Evolutionary conservation across 176 grass and related monocot species (phyloP).

Genomic region (Oryza coarctata): DNA sequence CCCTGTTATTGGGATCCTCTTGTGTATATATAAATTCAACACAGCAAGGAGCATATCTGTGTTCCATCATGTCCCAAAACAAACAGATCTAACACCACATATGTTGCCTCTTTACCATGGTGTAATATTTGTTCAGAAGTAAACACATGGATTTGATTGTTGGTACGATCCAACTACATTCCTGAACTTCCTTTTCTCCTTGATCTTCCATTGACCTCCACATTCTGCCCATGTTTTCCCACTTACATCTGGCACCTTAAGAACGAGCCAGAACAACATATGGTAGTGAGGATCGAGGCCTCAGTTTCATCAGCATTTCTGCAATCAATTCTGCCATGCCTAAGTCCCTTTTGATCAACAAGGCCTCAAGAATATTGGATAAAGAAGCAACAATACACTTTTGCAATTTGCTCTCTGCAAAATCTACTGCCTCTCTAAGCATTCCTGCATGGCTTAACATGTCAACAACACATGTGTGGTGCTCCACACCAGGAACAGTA

Average conservation of each 20-base stretch:
- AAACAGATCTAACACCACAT: slow-evolving; percentile 59
- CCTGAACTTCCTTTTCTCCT: slow-evolving; percentile 50
- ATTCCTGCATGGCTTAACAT: slow-evolving; percentile 65
- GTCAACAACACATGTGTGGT: slow-evolving; percentile 59
- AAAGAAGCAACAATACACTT: slow-evolving; percentile 39
- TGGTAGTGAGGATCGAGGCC: slow-evolving; percentile 51
- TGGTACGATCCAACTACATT: slow-evolving; percentile 76
- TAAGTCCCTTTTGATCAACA: slow-evolving; percentile 51
- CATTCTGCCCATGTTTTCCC: slow-evolving; percentile 82
- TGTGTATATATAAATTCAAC: neutral
- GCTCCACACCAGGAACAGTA: slow-evolving; percentile 47
- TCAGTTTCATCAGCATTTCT: slow-evolving; percentile 60
- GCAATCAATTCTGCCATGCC: slow-evolving; percentile 58
- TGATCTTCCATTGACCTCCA: slow-evolving; percentile 68
- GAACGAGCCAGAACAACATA: slow-evolving; percentile 62
- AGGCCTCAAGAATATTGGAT: slow-evolving; percentile 69
- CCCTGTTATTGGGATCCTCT: slow-evolving; percentile 13
- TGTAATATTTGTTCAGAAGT: slow-evolving; percentile 60
- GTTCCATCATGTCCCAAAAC: slow-evolving; percentile 55
- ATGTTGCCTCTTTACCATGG: slow-evolving; percentile 55
- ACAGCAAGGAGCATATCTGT: slow-evolving; percentile 12
- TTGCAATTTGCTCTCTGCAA: slow-evolving; percentile 51
- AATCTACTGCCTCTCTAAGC: slow-evolving; percentile 63
- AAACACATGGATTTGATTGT: slow-evolving; percentile 60
- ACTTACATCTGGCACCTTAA: slow-evolving; percentile 67